Conservation (phyloP, 2,329 filamentous ascomycete genomes). For the Cytospora piceae region DNA sequence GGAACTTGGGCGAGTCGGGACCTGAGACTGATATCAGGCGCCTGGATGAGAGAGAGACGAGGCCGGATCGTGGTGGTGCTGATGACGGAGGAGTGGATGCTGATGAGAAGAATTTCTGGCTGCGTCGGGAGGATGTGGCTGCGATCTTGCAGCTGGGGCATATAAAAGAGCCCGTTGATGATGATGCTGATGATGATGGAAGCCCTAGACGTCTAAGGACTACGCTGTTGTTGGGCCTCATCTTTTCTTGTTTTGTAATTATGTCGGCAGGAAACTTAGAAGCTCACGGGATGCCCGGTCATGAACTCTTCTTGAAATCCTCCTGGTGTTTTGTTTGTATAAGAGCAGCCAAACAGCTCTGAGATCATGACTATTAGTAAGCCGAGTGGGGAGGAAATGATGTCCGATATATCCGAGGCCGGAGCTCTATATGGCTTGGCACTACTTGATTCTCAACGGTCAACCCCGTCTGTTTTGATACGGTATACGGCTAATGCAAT, state of each 20-base stretch:
- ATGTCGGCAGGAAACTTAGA: neutral
- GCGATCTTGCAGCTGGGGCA: constrained; percentile 25
- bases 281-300: neutral
- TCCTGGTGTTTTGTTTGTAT: neutral
- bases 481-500: too few relatives aligned
- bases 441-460: neutral
- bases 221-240: neutral
- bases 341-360: neutral
- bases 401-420: neutral
- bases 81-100: constrained; percentile 37
- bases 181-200: neutral
- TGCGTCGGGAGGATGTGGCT: constrained; percentile 8
- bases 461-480: too few relatives aligned
- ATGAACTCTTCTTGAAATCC: neutral
- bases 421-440: neutral
- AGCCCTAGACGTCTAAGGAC: constrained; percentile 5
- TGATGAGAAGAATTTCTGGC: constrained; percentile 16
- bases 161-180: constrained; percentile 11
- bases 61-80: constrained; percentile 49
- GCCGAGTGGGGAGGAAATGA: neutral
- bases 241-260: neutral
- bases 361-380: neutral
- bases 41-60: constrained; percentile 69
- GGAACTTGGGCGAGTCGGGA: constrained; percentile 77
- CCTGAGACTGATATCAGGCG: constrained; percentile 80